Percentiles rank a stretch among this genome's conserved stretches.
Conservation (phyloP, 2,329 filamentous ascomycete genomes). For the Sporothrix brasiliensis region DNA sequence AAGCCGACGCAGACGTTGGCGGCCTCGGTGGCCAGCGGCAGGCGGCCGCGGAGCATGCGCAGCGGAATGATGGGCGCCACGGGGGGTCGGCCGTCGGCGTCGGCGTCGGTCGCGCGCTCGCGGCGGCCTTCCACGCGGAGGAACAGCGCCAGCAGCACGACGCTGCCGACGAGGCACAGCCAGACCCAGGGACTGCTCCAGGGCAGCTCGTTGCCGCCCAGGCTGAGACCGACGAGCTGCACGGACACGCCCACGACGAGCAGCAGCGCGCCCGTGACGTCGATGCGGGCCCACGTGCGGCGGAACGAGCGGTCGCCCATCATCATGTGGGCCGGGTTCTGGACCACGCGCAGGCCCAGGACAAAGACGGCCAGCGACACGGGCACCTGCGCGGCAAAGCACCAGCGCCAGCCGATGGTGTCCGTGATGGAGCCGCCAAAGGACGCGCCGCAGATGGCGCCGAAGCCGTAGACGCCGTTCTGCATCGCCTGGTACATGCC, state of each 20-base stretch:
- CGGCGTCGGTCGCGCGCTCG: conserved; percentile 48
- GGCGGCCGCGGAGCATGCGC: conserved; percentile 56
- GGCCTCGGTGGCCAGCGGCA: conserved; percentile 59
- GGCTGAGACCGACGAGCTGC: conserved; percentile 58
- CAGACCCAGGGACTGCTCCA: conserved; percentile 57
- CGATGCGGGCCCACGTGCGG: conserved; percentile 57
- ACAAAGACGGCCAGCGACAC: conserved; percentile 57
- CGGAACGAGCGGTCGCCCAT: conserved; percentile 38
- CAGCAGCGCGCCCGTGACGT: conserved; percentile 60
- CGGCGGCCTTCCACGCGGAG: conserved; percentile 50
- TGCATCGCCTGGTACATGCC: conserved; percentile 74
- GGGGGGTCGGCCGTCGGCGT: conserved; percentile 35
- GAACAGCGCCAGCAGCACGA: conserved; percentile 50
- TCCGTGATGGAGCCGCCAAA: conserved; percentile 69
- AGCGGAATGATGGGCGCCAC: conserved; percentile 55
- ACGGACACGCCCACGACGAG: conserved; percentile 61
- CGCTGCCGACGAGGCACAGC: conserved; percentile 48
- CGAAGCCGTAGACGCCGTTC: conserved; percentile 71
- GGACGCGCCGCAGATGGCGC: conserved; percentile 68
- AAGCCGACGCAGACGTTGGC: conserved; percentile 64
- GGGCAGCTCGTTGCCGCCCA: conserved; percentile 59
- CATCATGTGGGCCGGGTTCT: not conserved
- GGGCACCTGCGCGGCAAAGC: conserved; percentile 64
- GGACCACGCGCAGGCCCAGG: conserved; percentile 13
- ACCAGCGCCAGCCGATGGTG: conserved; percentile 68